Base-by-base conservation (phyloP, 257 asterid genomes). In the Striga asiatica region DNA sequence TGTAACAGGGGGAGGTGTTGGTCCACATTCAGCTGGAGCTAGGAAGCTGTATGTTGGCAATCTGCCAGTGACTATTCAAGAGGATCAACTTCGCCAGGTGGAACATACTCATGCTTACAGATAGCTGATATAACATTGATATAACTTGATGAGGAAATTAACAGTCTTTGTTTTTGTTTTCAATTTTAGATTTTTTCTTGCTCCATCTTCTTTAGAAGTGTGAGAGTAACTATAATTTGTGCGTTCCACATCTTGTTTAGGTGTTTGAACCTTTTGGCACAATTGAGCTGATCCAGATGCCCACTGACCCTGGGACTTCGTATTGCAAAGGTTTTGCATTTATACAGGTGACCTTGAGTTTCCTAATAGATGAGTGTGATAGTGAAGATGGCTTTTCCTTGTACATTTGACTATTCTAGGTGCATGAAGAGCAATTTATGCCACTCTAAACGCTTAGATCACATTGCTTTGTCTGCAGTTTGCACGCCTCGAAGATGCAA, bases 281-380 rank as follows among this genome's bases (percentile, higher is more conserved):
- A 17, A 74, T 83, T 58, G 89, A 83, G 82, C 74, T 81, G 60
- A 82, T 83, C 64, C 94, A 76, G 77, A 71, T 83, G 84, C 89
- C 87, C 35, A 43, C 56, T 46, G 94, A 83, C 37, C 78, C 64
- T 5, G 83, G 75, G 47, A 71, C 84, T 54, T 86, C 80, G 62
- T 71, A 70, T 54, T 66, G 86, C 72, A 78, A 81, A 66, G 84
- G 94, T 48, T 83, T 52, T 72, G 94, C 84, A 9, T 81, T 81
- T 66, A 69, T 81, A 48, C 89, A 83, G 84, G 94, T 81, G 60
- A 63, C 23, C 64, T 69, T 67, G 60, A n/a, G 9, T 68, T 67
- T 60, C 41, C 24, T 54, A 29, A 45, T 23, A 21, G 51, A 58
- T 46, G 45, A 24, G 27, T 37, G 43, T 13, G 5, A 13, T n/a